These are phyloP conservation scores for Parietichytrium sp. DNA, from an alignment of 108 stramenopile genomes.

Conservation along the genomic window DNA sequence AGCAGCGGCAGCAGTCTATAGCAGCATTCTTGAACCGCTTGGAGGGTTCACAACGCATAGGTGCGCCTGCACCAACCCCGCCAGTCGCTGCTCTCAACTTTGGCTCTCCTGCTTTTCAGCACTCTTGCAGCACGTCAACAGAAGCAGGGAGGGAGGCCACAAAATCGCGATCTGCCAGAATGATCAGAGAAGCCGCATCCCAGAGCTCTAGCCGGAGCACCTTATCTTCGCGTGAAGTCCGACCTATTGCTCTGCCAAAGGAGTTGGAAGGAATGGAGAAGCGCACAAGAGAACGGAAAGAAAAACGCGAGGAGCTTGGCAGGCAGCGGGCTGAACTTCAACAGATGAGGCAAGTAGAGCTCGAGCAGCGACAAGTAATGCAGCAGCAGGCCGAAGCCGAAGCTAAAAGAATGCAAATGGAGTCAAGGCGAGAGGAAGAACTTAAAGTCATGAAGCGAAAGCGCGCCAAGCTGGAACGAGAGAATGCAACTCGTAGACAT, in stretches of 20 bases:
- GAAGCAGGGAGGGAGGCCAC: not conserved
- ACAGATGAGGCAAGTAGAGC: not conserved
- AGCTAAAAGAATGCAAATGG: not conserved
- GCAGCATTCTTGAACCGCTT: not conserved
- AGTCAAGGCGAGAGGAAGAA: not conserved
- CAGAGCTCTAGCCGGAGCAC: not conserved
- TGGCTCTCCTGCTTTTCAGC: too few species aligned
- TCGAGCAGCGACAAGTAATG: not conserved
- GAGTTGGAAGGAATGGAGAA: not conserved
- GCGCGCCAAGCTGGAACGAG: not conserved
- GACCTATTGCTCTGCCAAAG: not conserved
- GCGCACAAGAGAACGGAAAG: not conserved
- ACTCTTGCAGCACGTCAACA: too few species aligned
- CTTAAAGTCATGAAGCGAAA: not conserved
- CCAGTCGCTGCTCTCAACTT: too few species aligned
- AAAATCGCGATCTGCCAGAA: not conserved
- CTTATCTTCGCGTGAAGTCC: too few species aligned
- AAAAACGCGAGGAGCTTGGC: not conserved
- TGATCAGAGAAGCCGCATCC: not conserved
- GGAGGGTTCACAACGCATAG: not conserved
- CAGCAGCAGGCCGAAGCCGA: not conserved
- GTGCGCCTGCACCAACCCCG: not conserved
- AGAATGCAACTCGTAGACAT: too few species aligned
- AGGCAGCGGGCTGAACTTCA: not conserved
- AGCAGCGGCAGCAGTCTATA: not conserved